phyloP scores from a whole-genome alignment of 2,329 filamentous ascomycete species.

The Aureobasidium subglaciale region DNA sequence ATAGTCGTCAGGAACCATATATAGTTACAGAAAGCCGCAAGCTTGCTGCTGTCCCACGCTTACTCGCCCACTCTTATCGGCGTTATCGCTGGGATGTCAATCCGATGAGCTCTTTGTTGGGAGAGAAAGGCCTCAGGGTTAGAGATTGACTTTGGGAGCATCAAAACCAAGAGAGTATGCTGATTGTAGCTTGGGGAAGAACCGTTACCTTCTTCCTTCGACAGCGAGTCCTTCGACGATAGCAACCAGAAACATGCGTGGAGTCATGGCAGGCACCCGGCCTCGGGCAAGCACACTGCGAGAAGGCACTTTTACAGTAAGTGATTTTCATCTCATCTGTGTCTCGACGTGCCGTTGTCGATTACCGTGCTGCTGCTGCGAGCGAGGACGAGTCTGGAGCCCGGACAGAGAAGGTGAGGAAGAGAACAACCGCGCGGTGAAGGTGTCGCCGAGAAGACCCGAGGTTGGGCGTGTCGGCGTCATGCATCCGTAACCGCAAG shows the following conservation, averaged over 20 bases:
- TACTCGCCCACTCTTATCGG: constrained; percentile 2
- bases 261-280: constrained; percentile 6
- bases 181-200: background rate
- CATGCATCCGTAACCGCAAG: background rate
- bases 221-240: background rate
- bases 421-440: background rate
- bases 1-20: background rate
- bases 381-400: background rate
- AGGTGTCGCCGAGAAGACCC: background rate
- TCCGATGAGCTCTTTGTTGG: constrained; percentile 8
- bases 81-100: constrained; percentile 6
- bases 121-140: background rate
- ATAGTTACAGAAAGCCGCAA: background rate
- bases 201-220: background rate
- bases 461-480: constrained; percentile 2
- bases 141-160: background rate
- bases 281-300: constrained; percentile 15
- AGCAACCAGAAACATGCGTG: background rate
- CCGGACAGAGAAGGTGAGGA: background rate
- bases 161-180: background rate
- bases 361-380: background rate
- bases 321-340: background rate
- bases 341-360: background rate
- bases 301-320: constrained; percentile 14
- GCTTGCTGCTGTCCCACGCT: background rate